Evolutionary conservation across 768 basidiomycete species (phyloP), one percentile per base, ranked within the genome.

Genomic region (Coprinopsis strossmayeri): DNA sequence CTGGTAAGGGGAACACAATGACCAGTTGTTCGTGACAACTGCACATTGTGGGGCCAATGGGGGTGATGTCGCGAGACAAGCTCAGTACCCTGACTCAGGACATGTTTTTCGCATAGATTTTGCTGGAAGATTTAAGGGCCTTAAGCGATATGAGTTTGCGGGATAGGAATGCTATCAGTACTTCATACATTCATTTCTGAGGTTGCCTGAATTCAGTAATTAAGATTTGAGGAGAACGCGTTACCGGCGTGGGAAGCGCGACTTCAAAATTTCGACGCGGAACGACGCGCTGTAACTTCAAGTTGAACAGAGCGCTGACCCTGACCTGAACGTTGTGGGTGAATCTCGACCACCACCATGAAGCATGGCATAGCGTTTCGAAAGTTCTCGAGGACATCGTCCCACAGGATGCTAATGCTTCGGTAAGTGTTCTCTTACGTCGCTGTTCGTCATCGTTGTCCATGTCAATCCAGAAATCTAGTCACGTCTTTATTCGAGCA

Each of bases 401-500:
- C 92, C 10, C 95, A 98, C 62, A 76, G 95, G 57, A 87, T 86
- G 73, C 76, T 96, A 48, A 91, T 98, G 86, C 73, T 98, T 47
- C 77, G 95, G 92, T 94, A 58, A 50, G 76, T 48, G 21, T 17
- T 52, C 5, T 27, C 46, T n/a, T 24, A 12, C 13, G 10, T 13
- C 23, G 39, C 20, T 42, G 12, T 49, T 21, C 17, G 15, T 27
- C 20, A 45, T 30, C 40, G 42, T 50, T 53, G 18, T 46, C 26
- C 49, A 45, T 44, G 48, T 60, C 45, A 53, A 42, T 28, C 3
- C 59, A 95, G 93, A 53, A 97, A 97, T 66, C 71, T 99, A 45
- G 94, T 99, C 53, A 89, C 92, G 21, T 93, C 92, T 3, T 76
- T 98, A 27, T 78, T 99, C 49, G 82, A 97, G 61, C 92, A 98